These are phyloP conservation scores for Pseudogymnoascus sp. DNA, from an alignment of 2,329 filamentous ascomycete genomes.

Conservation along the genomic window DNA sequence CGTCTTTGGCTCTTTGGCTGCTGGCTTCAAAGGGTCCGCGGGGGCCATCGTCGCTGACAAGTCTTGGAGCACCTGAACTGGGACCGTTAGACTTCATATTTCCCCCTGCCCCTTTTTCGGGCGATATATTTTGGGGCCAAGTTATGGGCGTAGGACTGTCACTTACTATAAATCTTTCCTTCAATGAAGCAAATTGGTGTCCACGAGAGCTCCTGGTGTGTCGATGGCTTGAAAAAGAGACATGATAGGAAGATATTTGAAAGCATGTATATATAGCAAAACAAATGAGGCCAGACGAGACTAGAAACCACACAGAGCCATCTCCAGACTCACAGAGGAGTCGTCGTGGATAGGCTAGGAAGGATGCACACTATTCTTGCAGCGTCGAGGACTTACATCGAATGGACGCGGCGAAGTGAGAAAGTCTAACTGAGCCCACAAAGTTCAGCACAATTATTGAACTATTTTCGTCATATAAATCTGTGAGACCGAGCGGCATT, in stretches of 20 bases:
- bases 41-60: neutral
- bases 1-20: neutral
- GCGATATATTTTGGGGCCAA: neutral
- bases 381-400: neutral
- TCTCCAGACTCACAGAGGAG: neutral
- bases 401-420: neutral
- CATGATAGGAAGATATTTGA: neutral
- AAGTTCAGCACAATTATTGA: neutral
- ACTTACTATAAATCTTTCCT: neutral
- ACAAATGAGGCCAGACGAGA: neutral
- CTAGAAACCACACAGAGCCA: neutral
- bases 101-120: neutral
- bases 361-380: neutral
- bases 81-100: neutral
- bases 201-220: neutral
- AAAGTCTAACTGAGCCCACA: neutral
- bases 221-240: neutral
- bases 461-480: neutral
- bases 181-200: neutral
- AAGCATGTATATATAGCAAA: neutral
- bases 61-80: neutral
- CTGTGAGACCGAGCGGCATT: neutral
- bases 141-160: too few relatives aligned
- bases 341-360: neutral
- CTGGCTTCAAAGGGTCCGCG: neutral